Evolutionary conservation across 2,329 filamentous ascomycete species (phyloP).

Genomic region (Sphaerulina musiva): DNA sequence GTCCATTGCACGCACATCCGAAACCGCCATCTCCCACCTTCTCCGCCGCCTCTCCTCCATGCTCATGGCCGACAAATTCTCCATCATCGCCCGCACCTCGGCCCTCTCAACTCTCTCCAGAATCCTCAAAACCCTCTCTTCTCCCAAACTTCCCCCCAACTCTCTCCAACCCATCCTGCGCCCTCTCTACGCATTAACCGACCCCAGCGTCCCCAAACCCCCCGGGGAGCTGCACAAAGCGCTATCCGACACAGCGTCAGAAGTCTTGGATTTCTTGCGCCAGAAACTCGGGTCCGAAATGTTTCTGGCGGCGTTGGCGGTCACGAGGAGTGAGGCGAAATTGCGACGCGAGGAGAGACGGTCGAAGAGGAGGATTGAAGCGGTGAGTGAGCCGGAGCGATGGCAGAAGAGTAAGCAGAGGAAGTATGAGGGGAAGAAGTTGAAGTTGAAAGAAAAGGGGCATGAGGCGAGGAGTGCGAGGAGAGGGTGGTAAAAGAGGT

Average conservation of each 20-base stretch:
- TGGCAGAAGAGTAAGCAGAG: slow-evolving; percentile 72
- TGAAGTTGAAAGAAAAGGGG: slow-evolving; percentile 71
- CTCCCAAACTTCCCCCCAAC: slow-evolving; percentile 18
- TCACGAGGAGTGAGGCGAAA: slow-evolving; percentile 66
- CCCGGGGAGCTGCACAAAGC: slow-evolving; percentile 55
- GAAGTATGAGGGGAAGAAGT: slow-evolving; percentile 78
- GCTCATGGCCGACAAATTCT: slow-evolving; percentile 58
- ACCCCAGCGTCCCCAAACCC: slow-evolving; percentile 59
- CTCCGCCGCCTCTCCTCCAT: slow-evolving; percentile 68
- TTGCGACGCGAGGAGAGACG: slow-evolving; percentile 66
- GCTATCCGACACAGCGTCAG: slow-evolving; percentile 64
- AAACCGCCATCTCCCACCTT: slow-evolving; percentile 62
- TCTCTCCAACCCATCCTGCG: slow-evolving; percentile 60
- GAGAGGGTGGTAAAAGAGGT: slow-evolving; percentile 54
- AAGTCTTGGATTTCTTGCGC: slow-evolving; percentile 75
- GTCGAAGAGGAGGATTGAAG: slow-evolving; percentile 83
- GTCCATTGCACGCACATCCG: slow-evolving; percentile 25
- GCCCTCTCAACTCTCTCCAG: slow-evolving; percentile 66
- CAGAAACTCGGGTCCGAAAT: slow-evolving; percentile 73
- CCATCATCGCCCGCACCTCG: slow-evolving; percentile 58
- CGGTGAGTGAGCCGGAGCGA: slow-evolving; percentile 72
- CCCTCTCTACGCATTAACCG: slow-evolving; percentile 76
- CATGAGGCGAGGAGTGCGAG: slow-evolving; percentile 64
- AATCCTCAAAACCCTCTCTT: slow-evolving; percentile 59
- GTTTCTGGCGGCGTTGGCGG: slow-evolving; percentile 68